Conservation (phyloP, 257 asterid genomes). For the Plantago elongata region DNA sequence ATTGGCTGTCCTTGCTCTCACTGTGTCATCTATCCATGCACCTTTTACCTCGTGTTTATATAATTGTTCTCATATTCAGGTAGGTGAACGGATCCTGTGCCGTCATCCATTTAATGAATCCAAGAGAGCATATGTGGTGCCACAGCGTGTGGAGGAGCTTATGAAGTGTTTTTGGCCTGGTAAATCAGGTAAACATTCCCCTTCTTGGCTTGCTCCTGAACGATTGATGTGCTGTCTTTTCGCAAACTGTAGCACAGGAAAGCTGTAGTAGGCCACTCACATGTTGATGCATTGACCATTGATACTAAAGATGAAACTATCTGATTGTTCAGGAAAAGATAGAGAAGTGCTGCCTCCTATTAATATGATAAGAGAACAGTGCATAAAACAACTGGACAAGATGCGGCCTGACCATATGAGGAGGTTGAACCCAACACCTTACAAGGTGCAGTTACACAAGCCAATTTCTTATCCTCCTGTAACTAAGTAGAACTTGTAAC, state of each 20-base stretch:
- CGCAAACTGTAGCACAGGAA: too few species aligned
- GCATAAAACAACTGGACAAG: slow-evolving; percentile 69
- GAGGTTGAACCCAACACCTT: slow-evolving; percentile 95
- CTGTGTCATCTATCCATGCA: slow-evolving; percentile 5
- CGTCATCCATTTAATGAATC: slow-evolving; percentile 94
- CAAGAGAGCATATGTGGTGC: slow-evolving; percentile 90
- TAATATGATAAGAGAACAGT: slow-evolving; percentile 57
- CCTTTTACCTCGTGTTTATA: not conserved
- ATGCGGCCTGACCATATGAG: slow-evolving; percentile 99
- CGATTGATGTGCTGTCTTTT: not conserved
- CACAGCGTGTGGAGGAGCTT: slow-evolving; percentile 87
- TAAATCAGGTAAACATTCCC: slow-evolving; percentile 45
- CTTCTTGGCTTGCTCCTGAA: slow-evolving; percentile 3
- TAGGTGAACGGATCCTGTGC: slow-evolving; percentile 74
- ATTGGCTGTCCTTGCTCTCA: not conserved
- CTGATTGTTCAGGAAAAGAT: slow-evolving; percentile 36
- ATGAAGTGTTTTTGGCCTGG: slow-evolving; percentile 92
- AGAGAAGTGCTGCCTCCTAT: slow-evolving; percentile 69
- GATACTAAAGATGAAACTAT: too few species aligned
- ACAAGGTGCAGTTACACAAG: slow-evolving; percentile 53
- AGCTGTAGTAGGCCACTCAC: too few species aligned
- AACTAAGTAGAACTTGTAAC: too few species aligned
- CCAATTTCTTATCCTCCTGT: too few species aligned
- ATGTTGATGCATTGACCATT: too few species aligned
- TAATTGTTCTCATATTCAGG: slow-evolving; percentile 30